These are phyloP conservation scores for Pelargonium cotyledonis DNA, from an alignment of 441 rosid genomes.

Conservation along the genomic window DNA sequence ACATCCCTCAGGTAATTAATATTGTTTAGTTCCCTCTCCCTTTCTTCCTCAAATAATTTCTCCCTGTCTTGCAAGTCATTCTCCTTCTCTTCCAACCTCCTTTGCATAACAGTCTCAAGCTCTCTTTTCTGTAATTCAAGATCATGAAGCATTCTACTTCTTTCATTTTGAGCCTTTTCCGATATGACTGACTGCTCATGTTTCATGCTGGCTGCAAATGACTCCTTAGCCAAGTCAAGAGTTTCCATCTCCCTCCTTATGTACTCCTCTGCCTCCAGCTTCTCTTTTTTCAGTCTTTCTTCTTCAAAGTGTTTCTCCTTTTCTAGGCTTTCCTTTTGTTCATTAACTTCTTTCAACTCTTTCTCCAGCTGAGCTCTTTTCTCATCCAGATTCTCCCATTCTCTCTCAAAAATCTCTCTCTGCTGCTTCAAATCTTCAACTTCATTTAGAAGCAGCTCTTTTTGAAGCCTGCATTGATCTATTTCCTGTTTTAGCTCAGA, in stretches of 20 bases:
- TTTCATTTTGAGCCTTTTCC: conserved; percentile 67
- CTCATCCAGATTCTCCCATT: conserved; percentile 89
- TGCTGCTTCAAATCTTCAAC: conserved; percentile 79
- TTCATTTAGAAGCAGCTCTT: conserved; percentile 71
- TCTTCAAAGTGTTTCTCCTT: conserved; percentile 51
- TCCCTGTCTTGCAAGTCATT: conserved; percentile 45
- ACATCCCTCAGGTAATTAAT: conserved; percentile 66
- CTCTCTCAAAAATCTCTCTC: conserved; percentile 79
- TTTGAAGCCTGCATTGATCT: conserved; percentile 62
- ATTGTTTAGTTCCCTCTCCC: conserved; percentile 59
- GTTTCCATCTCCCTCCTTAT: conserved; percentile 59
- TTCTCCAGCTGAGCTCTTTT: conserved; percentile 53
- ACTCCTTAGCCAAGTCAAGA: conserved; percentile 57
- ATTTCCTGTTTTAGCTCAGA: conserved; percentile 67
- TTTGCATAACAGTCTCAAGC: conserved; percentile 64
- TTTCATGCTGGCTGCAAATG: conserved; percentile 64
- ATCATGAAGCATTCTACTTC: conserved; percentile 63
- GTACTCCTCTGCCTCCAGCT: conserved; percentile 39
- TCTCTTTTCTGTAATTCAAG: conserved; percentile 56
- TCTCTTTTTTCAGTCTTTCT: conserved; percentile 59
- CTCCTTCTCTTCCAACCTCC: conserved; percentile 57
- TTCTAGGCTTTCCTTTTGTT: conserved; percentile 56
- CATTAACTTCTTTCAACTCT: conserved; percentile 41
- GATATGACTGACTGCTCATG: conserved; percentile 50
- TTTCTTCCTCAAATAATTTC: conserved; percentile 70